phyloP scores from a whole-genome alignment of 768 basidiomycete genomes.

The Coprinopsis sp. region DNA sequence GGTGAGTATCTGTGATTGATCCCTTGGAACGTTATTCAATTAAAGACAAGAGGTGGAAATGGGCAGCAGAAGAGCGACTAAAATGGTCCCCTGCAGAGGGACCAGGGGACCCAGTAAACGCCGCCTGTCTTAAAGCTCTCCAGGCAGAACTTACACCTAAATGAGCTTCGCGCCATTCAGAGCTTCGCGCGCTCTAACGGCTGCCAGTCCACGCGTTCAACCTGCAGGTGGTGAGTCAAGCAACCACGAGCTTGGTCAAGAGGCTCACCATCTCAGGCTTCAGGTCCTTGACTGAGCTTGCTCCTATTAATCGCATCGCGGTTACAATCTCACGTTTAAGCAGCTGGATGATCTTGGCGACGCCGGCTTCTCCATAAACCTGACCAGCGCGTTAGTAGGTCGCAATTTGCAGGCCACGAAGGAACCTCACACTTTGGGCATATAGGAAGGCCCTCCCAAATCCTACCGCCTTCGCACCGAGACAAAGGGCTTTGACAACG shows the following conservation, averaged over 20 bases:
- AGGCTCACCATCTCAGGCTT: slow-evolving; percentile 66
- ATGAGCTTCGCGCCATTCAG: slow-evolving; percentile 15
- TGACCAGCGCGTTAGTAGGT: slow-evolving; percentile 20
- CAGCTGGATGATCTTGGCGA: slow-evolving; percentile 59
- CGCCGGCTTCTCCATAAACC: slow-evolving; percentile 75
- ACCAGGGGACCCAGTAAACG: slow-evolving; percentile 30
- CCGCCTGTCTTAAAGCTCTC: slow-evolving; percentile 35
- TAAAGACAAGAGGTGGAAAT: slow-evolving; percentile 62
- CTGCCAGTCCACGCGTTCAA: slow-evolving; percentile 61
- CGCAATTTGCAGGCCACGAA: not conserved
- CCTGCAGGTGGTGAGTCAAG: slow-evolving; percentile 26
- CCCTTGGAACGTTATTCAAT: not conserved
- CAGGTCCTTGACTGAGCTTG: slow-evolving; percentile 56
- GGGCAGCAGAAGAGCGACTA: slow-evolving; percentile 53
- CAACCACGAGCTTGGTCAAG: not conserved
- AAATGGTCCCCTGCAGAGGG: slow-evolving; percentile 48
- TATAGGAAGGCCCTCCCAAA: slow-evolving; percentile 84
- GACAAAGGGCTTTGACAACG: slow-evolving; percentile 83
- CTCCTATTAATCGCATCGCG: slow-evolving; percentile 75
- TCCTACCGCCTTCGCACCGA: slow-evolving; percentile 85
- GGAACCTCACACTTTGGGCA: slow-evolving; percentile 66
- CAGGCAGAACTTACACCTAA: slow-evolving; percentile 29
- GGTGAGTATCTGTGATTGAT: slow-evolving; percentile 33
- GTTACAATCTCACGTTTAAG: slow-evolving; percentile 73
- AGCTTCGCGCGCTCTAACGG: slow-evolving; percentile 33